Conservation (phyloP, 177 flowering plant species). For the Telopea speciosissima region DNA sequence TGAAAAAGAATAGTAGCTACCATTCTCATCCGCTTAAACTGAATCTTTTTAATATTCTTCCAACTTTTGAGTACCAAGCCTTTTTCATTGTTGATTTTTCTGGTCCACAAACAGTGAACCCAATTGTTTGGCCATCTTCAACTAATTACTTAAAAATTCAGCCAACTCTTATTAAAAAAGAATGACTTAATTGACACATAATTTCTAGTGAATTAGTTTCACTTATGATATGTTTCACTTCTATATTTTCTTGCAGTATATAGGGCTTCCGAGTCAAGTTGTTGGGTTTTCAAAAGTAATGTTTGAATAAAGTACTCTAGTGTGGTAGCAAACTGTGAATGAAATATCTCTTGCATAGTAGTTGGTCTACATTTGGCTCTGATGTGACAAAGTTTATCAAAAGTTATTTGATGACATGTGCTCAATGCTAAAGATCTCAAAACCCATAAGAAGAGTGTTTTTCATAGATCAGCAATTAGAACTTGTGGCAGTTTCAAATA, state of each 20-base stretch:
- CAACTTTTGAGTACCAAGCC: background rate
- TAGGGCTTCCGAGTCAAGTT: slow-evolving; percentile 93
- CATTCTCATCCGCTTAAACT: background rate
- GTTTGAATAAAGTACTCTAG: background rate
- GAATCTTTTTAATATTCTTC: slow-evolving; percentile 1
- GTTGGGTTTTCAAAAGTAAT: slow-evolving; percentile 80
- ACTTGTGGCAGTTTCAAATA: background rate
- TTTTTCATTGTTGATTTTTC: background rate
- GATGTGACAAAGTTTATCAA: background rate
- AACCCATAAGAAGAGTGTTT: background rate
- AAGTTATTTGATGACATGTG: background rate
- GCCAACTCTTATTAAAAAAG: too few species aligned
- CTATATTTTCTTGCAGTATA: slow-evolving; percentile 40
- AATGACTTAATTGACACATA: background rate
- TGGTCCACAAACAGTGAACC: background rate
- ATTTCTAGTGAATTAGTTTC: background rate
- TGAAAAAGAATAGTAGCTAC: too few species aligned
- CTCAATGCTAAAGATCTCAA: too few species aligned
- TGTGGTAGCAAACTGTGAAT: background rate
- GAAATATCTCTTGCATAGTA: background rate
- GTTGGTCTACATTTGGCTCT: background rate
- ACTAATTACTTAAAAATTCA: too few species aligned
- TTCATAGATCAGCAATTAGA: background rate
- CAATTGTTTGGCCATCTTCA: background rate
- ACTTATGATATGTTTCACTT: too few species aligned